A percentile compares a stretch with the other conserved stretches of the same genome.
phyloP scores from a whole-genome alignment of 805 yeast species.

The Candida hungchunana region DNA sequence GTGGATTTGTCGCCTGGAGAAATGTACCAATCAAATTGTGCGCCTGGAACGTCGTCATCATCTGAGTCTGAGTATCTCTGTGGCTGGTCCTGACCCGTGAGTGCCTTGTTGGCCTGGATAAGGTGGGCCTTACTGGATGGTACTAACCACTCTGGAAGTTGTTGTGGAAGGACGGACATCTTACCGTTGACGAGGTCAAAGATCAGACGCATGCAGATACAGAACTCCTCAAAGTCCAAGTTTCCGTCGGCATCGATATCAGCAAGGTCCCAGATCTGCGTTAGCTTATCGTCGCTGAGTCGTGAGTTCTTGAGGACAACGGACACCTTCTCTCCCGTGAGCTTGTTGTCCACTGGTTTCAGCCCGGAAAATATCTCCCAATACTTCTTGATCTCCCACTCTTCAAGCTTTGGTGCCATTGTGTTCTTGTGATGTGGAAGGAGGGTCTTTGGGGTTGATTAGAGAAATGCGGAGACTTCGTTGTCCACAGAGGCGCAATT shows the following conservation, averaged over 20 bases:
- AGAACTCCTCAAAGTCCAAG: conserved; percentile 95
- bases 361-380: conserved; percentile 97
- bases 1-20: conserved; percentile 79
- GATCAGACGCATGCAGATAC: conserved; percentile 93
- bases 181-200: conserved; percentile 86
- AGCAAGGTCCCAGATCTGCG: conserved; percentile 84
- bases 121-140: conserved; percentile 87
- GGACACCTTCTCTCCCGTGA: conserved; percentile 80
- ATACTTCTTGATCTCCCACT: conserved; percentile 94
- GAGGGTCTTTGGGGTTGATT: background rate
- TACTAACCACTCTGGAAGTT: conserved; percentile 86
- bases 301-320: conserved; percentile 88
- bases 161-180: conserved; percentile 54
- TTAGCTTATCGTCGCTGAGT: conserved; percentile 69
- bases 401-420: conserved; percentile 65
- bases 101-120: conserved; percentile 76
- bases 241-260: conserved; percentile 92
- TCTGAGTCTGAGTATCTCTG: conserved; percentile 54
- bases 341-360: conserved; percentile 72
- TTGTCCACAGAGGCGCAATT: no score
- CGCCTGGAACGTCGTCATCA: conserved; percentile 32
- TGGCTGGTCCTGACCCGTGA: conserved; percentile 19
- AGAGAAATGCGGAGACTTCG: no score
- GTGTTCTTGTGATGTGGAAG: background rate
- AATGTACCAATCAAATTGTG: conserved; percentile 88